Conservation (phyloP, 805 yeast species). For the Candida parachauliodes region DNA sequence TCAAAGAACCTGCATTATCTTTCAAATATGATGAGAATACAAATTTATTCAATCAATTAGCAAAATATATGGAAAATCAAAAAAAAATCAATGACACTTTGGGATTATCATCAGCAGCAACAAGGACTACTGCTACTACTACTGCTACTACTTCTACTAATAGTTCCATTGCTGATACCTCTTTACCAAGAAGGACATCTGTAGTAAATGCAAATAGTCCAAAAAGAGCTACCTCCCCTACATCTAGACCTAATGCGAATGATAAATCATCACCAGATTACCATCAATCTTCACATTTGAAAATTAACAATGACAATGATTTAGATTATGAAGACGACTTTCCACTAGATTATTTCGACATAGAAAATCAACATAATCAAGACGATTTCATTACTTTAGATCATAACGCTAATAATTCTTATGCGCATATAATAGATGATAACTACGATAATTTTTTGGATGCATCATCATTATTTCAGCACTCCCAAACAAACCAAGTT, state of each 20-base stretch:
- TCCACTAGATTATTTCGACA: slow-evolving; percentile 65
- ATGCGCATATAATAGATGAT: slow-evolving; percentile 14
- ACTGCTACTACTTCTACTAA: neutral
- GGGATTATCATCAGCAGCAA: neutral
- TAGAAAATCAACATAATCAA: slow-evolving; percentile 10
- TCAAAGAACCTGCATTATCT: slow-evolving; percentile 74
- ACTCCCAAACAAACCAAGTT: slow-evolving; percentile 28
- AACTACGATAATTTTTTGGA: slow-evolving; percentile 18
- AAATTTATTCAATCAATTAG: slow-evolving; percentile 54
- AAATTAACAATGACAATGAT: slow-evolving; percentile 12
- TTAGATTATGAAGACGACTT: slow-evolving; percentile 57
- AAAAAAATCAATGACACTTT: slow-evolving; percentile 1
- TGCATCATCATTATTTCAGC: slow-evolving; percentile 15
- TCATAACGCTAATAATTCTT: slow-evolving; percentile 10
- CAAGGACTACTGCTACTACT: neutral
- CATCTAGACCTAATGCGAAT: neutral
- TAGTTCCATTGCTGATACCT: too few relatives aligned
- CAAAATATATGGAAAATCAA: slow-evolving; percentile 27
- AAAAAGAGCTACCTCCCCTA: neutral
- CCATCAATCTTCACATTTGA: slow-evolving; percentile 7
- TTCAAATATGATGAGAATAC: slow-evolving; percentile 59
- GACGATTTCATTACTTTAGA: slow-evolving; percentile 24
- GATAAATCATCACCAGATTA: slow-evolving; percentile 15
- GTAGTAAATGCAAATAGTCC: neutral
- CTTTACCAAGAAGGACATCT: too few relatives aligned